Percentiles rank a stretch among this genome's conserved stretches.
Conservation (phyloP, 2,329 filamentous ascomycete species). For the Fusarium sp. region DNA sequence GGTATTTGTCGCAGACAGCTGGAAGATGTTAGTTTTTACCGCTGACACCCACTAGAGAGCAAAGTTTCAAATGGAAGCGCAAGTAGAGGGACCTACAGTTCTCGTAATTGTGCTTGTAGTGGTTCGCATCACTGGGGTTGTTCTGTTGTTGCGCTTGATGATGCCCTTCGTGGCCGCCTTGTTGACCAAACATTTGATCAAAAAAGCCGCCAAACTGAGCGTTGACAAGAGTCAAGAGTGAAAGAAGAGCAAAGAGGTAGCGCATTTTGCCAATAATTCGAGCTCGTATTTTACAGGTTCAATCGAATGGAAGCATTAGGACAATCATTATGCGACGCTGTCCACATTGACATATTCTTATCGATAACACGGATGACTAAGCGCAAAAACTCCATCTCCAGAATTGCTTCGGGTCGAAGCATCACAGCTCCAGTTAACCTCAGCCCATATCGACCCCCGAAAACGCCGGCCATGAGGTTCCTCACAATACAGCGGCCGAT, state of each 20-base stretch:
- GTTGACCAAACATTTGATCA: conserved; percentile 89
- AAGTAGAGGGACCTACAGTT: conserved; percentile 65
- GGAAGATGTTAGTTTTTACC: conserved; percentile 18
- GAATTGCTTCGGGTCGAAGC: conserved; percentile 32
- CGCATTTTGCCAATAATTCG: conserved; percentile 50
- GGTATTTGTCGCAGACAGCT: conserved; percentile 93
- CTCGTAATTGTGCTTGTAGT: conserved; percentile 82
- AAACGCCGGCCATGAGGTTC: conserved; percentile 61
- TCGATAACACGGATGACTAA: conserved; percentile 53
- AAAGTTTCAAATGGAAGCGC: accelerated
- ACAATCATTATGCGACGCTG: conserved; percentile 40
- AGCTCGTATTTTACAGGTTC: neutral
- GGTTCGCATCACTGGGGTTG: conserved; percentile 84
- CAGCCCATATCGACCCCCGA: conserved; percentile 54
- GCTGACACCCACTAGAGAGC: neutral
- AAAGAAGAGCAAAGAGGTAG: conserved; percentile 63
- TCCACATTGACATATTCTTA: conserved; percentile 46
- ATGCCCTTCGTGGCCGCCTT: conserved; percentile 61
- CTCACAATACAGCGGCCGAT: conserved; percentile 64
- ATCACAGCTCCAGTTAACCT: conserved; percentile 47
- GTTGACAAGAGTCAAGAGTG: conserved; percentile 73
- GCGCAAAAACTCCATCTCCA: conserved; percentile 49
- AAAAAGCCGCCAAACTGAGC: conserved; percentile 95
- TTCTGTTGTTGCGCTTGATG: conserved; percentile 81
- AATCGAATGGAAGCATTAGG: conserved; percentile 8